phyloP scores from a whole-genome alignment of 176 grass and related monocot species.

The Eragrostis curvula region DNA sequence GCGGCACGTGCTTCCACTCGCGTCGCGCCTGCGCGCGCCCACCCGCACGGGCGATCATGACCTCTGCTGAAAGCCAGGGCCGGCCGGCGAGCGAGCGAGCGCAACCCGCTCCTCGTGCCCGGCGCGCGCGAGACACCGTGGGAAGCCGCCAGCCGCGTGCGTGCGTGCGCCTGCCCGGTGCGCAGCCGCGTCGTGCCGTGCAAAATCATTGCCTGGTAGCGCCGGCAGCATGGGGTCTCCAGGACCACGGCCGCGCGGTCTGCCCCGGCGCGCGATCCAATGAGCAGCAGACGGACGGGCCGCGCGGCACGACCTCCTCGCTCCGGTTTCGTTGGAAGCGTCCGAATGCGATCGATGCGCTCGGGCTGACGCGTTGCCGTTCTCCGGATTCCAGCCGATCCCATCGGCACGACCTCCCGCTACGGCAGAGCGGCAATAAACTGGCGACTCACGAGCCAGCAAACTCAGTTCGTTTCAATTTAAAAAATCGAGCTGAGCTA shows the following conservation, averaged over 20 bases:
- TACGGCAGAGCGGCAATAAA: too few species aligned
- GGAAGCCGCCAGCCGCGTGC: neutral
- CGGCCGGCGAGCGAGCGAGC: neutral
- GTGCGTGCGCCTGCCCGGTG: too few species aligned
- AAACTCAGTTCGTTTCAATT: too few species aligned
- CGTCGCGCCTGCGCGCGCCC: too few species aligned
- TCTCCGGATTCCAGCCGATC: neutral
- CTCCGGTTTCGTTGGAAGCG: neutral
- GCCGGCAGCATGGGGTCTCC: neutral
- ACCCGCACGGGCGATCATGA: conserved; percentile 10
- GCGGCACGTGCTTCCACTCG: too few species aligned
- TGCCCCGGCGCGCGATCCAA: neutral
- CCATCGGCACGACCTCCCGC: too few species aligned
- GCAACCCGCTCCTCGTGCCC: neutral
- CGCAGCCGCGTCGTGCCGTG: neutral
- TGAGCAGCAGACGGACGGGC: neutral
- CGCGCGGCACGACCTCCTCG: neutral
- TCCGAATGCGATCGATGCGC: neutral
- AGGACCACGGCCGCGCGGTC: neutral
- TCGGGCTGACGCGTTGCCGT: neutral
- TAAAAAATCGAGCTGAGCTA: too few species aligned
- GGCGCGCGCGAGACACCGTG: neutral
- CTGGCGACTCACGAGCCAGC: too few species aligned
- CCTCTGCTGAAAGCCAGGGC: neutral
- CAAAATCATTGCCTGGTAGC: too few species aligned